Evolutionary conservation across 2,329 filamentous ascomycete species (phyloP), one percentile per base, ranked within the genome.

Genomic region (Colletotrichum truncatum): DNA sequence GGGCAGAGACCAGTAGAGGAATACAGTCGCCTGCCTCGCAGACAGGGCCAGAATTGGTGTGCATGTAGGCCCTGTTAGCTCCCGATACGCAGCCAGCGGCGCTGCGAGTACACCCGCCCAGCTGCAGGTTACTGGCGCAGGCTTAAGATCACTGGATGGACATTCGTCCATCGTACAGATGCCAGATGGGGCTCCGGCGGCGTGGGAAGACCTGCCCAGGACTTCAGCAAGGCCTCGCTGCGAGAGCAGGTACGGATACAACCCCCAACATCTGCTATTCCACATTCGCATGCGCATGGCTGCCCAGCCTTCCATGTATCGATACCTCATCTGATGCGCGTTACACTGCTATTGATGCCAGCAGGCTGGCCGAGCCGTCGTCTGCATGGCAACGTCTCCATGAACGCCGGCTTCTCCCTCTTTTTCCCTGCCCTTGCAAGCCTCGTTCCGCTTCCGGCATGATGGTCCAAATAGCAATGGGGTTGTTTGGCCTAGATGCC

Each of bases 231-330:
- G 32, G 25, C 28, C 14, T 55, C 38, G 21, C 21, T 5, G 48
- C 36, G 14, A 8, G 28, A 32, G 18, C 11, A 63, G 39, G 56
- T 66, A 54, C 62, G 55, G 23, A 59, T 73, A 75, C 70, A 59
- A 54, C 38, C 12, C 28, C 36, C 49, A 11, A 25, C 5, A n/a
- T 30, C 43, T 9, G 38, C 48, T 32, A 9, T 32, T 28, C 32
- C 30, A 65, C 70, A 65, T 68, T 73, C 71, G 70, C 58, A 70
- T 71, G 76, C 64, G 76, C 74, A 75, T 77, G 61, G 75, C 74
- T 79, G 74, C 76, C 76, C 75, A 77, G 77, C 67, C 48, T 30
- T 12, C 69, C 70, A 73, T 72, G 77, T 79, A 78, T 72, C 71
- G 68, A 72, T 74, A 73, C 72, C 73, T 74, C 58, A 68, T 54